Percentiles rank a stretch among this genome's conserved stretches.
These are phyloP conservation scores for Exophiala mesophila DNA, from an alignment of 2,329 filamentous ascomycete genomes.

Conservation along the genomic window DNA sequence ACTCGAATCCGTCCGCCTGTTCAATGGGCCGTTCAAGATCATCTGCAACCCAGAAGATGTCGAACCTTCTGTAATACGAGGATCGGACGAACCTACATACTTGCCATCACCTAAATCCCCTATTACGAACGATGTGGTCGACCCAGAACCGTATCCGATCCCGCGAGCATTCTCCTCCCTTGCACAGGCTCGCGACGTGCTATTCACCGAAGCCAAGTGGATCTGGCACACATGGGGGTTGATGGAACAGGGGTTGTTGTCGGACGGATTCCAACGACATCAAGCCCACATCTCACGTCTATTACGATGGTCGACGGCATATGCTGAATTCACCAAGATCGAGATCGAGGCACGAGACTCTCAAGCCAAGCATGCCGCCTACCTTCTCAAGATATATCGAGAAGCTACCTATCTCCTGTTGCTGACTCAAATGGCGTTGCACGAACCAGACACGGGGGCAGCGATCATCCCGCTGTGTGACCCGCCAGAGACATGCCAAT, in stretches of 20 bases:
- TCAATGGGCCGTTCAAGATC: slow-evolving; percentile 14
- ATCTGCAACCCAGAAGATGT: slow-evolving; percentile 17
- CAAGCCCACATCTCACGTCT: slow-evolving; percentile 24
- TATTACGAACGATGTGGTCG: slow-evolving; percentile 1
- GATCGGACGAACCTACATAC: neutral
- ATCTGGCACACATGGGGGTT: slow-evolving; percentile 24
- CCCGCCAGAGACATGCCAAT: slow-evolving; percentile 22
- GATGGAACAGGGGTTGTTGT: slow-evolving; percentile 15
- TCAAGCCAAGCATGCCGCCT: slow-evolving; percentile 7
- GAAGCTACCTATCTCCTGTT: slow-evolving; percentile 22
- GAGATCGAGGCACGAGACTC: slow-evolving; percentile 4
- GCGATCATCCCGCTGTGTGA: slow-evolving; percentile 21
- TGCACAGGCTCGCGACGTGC: slow-evolving; percentile 23
- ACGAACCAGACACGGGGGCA: slow-evolving; percentile 20
- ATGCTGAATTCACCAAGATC: slow-evolving; percentile 22
- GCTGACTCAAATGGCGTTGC: slow-evolving; percentile 22
- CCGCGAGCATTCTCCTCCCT: slow-evolving; percentile 21
- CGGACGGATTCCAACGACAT: slow-evolving; percentile 16
- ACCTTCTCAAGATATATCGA: slow-evolving; percentile 21
- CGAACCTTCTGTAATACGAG: neutral
- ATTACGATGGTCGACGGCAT: slow-evolving; percentile 25
- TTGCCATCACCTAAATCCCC: neutral
- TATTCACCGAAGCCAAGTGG: slow-evolving; percentile 25
- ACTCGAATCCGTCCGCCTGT: slow-evolving; percentile 19
- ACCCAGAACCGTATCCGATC: slow-evolving; percentile 18